Evolutionary conservation across 2,329 filamentous ascomycete species (phyloP), one percentile per base, ranked within the genome.

Genomic region (Nectriaceae sp.): DNA sequence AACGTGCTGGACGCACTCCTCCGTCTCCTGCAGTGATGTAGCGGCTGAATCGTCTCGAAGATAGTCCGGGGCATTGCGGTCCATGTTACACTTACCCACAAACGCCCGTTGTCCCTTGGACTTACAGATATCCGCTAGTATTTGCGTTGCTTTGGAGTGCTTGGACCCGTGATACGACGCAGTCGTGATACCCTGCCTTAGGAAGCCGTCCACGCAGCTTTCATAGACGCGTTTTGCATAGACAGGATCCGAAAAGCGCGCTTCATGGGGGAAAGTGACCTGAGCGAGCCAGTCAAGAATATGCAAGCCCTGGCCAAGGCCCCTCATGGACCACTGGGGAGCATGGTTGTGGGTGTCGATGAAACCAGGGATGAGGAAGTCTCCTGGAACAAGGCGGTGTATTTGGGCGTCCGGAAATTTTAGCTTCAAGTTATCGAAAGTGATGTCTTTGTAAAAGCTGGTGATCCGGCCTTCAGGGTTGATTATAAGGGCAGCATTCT

Each of bases 261-360:
- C 77, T 64, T 88, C 84, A 53, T 82, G 76, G 2, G 80, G 82
- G 55, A 87, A 88, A 0, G 85, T 88, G 21, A 85, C 72, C n/a
- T 77, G 65, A 26, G 80, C 73, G 2, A 88, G 72, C 85, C 85
- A 88, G 59, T 86, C 79, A 6, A 85, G 69, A 50, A 82, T 78
- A 51, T 80, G 73, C 64, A 77, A 68, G 37, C 77, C 70, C 56
- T 78, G 74, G 4, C 75, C 74, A 4, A 78, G 66, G 21, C 77
- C 74, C 20, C 75, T 68, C 64, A 74, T 72, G 13, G 73, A 66
- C 72, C 74, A 79, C 55, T 81, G 76, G 33, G 84, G 84, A 0
- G 85, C 84, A 59, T 88, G 85, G 51, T 85, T 85, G 65, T 88
- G 85, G 1, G 83, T 87, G 68, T 88, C 84, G 44, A 88, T 70